A percentile compares a stretch with the other conserved stretches of the same genome.
Conservation (phyloP, 2,329 filamentous ascomycete species). For the Neonectria sp. region DNA sequence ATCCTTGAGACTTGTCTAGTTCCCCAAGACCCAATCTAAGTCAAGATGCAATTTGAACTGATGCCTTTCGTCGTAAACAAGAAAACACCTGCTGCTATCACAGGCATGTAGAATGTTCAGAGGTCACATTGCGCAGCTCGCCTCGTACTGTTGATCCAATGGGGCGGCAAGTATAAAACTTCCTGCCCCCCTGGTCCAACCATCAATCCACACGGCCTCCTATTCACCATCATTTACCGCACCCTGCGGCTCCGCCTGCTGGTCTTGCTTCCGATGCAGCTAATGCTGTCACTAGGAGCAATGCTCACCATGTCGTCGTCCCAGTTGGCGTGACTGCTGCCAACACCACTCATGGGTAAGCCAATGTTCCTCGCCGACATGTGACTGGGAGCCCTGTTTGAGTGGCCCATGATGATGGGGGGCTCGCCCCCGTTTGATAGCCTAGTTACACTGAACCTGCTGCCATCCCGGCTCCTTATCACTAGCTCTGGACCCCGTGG, state of each 20-base stretch:
- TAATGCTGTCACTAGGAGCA: conserved; percentile 74
- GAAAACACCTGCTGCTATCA: not conserved
- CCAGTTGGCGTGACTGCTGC: conserved; percentile 58
- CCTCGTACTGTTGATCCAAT: not conserved
- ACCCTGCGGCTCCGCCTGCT: conserved; percentile 46
- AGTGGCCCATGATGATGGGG: conserved; percentile 39
- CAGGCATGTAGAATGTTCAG: not conserved
- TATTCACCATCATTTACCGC: conserved; percentile 32
- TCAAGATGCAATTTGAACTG: not conserved
- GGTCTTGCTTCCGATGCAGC: conserved; percentile 66
- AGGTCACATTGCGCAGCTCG: not conserved
- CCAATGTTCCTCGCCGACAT: conserved; percentile 54
- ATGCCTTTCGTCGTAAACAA: not conserved
- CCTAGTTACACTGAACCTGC: conserved; percentile 44
- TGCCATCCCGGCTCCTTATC: conserved; percentile 51
- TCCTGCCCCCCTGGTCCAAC: conserved; percentile 6
- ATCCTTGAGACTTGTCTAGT: not conserved
- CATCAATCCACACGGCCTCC: not conserved
- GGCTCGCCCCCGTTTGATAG: conserved; percentile 36
- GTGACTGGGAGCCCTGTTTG: conserved; percentile 44
- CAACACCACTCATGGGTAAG: conserved; percentile 59
- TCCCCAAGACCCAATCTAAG: not conserved
- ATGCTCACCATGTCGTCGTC: conserved; percentile 68
- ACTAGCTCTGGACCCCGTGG: conserved; percentile 38
- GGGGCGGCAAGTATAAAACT: conserved; percentile 11